phyloP scores from a whole-genome alignment of 495 filamentous ascomycete genomes.

The Penicillium silybi region DNA sequence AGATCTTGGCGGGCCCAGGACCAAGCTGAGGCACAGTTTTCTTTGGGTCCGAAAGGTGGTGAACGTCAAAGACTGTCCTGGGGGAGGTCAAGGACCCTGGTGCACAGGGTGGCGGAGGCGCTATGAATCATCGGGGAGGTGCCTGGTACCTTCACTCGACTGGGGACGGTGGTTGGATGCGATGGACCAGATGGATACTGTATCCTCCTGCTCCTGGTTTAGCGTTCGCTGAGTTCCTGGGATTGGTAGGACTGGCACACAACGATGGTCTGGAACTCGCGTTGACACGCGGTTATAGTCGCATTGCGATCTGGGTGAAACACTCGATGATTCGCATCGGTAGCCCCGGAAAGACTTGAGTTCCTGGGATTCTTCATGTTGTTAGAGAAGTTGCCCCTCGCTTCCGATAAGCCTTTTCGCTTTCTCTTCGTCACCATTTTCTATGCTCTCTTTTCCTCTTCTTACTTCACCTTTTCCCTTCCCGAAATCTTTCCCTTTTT shows the following conservation, averaged over 20 bases:
- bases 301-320: conserved; percentile 26
- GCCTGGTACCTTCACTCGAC: conserved; percentile 24
- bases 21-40: neutral
- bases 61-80: conserved; percentile 26
- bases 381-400: conserved; percentile 17
- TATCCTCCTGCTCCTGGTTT: neutral
- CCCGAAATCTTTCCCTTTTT: neutral
- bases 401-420: conserved; percentile 27
- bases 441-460: neutral
- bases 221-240: neutral
- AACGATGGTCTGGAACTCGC: conserved; percentile 3
- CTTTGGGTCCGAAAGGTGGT: conserved; percentile 9
- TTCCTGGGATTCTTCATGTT: conserved; percentile 15
- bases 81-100: neutral
- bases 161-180: neutral
- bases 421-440: conserved; percentile 28
- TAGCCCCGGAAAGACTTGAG: conserved; percentile 20
- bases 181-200: neutral
- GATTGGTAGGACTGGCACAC: too few relatives aligned
- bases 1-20: conserved; percentile 2
- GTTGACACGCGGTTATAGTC: conserved; percentile 8
- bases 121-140: conserved; percentile 16
- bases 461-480: neutral
- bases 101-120: neutral
- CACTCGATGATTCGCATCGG: conserved; percentile 26